Evolutionary conservation across 2,329 filamentous ascomycete species (phyloP), one percentile per base, ranked within the genome.

Genomic region (Colletotrichum orchidophilum): DNA sequence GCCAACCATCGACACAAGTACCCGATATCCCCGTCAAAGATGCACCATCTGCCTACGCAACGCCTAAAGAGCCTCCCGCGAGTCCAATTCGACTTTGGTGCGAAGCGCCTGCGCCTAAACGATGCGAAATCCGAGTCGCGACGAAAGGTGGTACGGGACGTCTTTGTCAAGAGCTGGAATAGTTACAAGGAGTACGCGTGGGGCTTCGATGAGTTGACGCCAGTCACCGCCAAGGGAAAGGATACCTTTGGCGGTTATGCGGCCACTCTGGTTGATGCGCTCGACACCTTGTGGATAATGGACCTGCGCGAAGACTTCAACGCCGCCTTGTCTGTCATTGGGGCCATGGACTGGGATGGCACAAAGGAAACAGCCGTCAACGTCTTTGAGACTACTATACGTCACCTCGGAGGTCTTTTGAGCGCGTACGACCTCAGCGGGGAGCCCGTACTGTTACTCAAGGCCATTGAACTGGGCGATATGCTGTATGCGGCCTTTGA

Each of bases 381-480:
- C 72, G 83, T 93, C 1, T 93, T 94, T 72, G 92, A 94, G 80
- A 93, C 91, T 1, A 92, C 87, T 9, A 93, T 93, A 68, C 87
- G 92, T 54, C 93, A 93, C 76, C 85, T 94, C 0, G 92, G 92
- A 13, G 91, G 92, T 1, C 85, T 93, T 65, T 76, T 94, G 68
- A 87, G 89, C 24, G 91, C 92, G 1, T 92, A 93, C 76, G 92
- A 93, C 76, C 79, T 93, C 46, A 92, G 90, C 75, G 83, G 83
- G 31, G 84, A 84, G 63, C 82, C 86, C 69, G 82, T 83, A 18
- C 78, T 93, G 65, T 81, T 93, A 39, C 80, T 80, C 52, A 93
- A 93, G 77, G 90, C 91, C 1, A 82, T 83, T 1, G 89, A 93
- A 79, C 83, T 93, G 12, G 91, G 87, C 26, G 88, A 91, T 69